These are phyloP conservation scores for Maudiozyma humilis DNA, from an alignment of 1,139 yeast genomes.

Conservation along the genomic window DNA sequence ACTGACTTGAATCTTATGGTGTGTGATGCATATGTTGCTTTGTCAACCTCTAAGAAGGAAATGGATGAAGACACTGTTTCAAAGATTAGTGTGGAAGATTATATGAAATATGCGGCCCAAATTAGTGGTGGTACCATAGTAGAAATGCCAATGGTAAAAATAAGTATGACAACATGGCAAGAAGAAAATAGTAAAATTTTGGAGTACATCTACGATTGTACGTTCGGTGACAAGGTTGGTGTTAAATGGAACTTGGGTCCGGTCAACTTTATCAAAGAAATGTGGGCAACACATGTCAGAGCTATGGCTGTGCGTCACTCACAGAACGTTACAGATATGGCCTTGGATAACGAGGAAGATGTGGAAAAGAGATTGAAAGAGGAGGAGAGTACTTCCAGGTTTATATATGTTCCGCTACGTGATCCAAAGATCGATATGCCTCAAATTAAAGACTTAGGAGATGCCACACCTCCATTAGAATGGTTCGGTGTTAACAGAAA, in stretches of 20 bases:
- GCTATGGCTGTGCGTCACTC: constrained; percentile 45
- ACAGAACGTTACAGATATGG: constrained; percentile 27
- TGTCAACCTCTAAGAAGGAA: constrained; percentile 46
- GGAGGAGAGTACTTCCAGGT: constrained; percentile 54
- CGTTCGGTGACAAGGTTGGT: constrained; percentile 84
- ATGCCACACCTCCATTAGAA: constrained; percentile 94
- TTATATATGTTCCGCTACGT: constrained; percentile 53
- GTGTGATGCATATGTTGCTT: constrained; percentile 54
- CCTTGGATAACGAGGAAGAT: constrained; percentile 28
- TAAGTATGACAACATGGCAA: constrained; percentile 73
- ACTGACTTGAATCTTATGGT: constrained; percentile 44
- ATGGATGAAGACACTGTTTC: constrained; percentile 41
- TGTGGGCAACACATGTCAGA: constrained; percentile 74
- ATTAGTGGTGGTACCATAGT: constrained; percentile 77
- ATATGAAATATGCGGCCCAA: constrained; percentile 46
- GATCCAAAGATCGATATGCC: constrained; percentile 86
- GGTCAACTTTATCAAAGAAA: constrained; percentile 80
- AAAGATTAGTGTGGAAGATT: constrained; percentile 44
- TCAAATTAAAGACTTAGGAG: constrained; percentile 80
- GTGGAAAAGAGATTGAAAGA: constrained; percentile 54
- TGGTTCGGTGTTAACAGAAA: constrained; percentile 94
- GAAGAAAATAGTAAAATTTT: constrained; percentile 40
- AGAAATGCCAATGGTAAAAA: constrained; percentile 64
- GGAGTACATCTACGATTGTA: constrained; percentile 58
- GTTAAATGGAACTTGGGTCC: constrained; percentile 92